These are phyloP conservation scores for Fusarium napiforme DNA, from an alignment of 2,329 filamentous ascomycete species.

Conservation along the genomic window DNA sequence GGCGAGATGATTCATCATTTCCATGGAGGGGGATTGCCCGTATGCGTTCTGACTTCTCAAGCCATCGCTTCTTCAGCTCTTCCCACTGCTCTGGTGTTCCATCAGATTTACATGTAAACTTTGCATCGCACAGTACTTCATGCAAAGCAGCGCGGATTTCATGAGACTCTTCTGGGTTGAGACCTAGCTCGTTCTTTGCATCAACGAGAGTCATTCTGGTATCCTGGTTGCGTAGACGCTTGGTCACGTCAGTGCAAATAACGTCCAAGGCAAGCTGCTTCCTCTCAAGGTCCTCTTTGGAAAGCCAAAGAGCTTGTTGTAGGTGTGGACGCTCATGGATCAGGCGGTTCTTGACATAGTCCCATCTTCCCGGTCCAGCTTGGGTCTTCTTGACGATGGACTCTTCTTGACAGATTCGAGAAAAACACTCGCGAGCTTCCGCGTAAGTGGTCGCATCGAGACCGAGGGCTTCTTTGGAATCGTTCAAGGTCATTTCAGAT, in stretches of 20 bases:
- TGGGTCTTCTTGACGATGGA: slow-evolving; percentile 80
- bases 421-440: slow-evolving; percentile 73
- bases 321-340: slow-evolving; percentile 73
- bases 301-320: slow-evolving; percentile 67
- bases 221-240: slow-evolving; percentile 75
- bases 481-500: slow-evolving; percentile 84
- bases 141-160: slow-evolving; percentile 74
- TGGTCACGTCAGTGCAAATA: slow-evolving; percentile 84
- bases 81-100: slow-evolving; percentile 78
- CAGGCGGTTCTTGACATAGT: slow-evolving; percentile 74
- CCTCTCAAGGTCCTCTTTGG: slow-evolving; percentile 67
- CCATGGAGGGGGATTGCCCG: slow-evolving; percentile 62
- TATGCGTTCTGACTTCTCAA: slow-evolving; percentile 66
- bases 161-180: slow-evolving; percentile 61
- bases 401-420: slow-evolving; percentile 74
- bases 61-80: slow-evolving; percentile 75
- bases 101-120: slow-evolving; percentile 79
- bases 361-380: slow-evolving; percentile 79
- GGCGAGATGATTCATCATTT: slow-evolving; percentile 62
- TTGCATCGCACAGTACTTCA: slow-evolving; percentile 70
- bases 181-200: slow-evolving; percentile 70
- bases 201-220: slow-evolving; percentile 77
- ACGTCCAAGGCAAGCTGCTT: slow-evolving; percentile 79
- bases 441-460: slow-evolving; percentile 73
- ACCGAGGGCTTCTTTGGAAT: slow-evolving; percentile 76